Conservation (phyloP, 2,329 filamentous ascomycete species). For the Peltaster fructicola region DNA sequence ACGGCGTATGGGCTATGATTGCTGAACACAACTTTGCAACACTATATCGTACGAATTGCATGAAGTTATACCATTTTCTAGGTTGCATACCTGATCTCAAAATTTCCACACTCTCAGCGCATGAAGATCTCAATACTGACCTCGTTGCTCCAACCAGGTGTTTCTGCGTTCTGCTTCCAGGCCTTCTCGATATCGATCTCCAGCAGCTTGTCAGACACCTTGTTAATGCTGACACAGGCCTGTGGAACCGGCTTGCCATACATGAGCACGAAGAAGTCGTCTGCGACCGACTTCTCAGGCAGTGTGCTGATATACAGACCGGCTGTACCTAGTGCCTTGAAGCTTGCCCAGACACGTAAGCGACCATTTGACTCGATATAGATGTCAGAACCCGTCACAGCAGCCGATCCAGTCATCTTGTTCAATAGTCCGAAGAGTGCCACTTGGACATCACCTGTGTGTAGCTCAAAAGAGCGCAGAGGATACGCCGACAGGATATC, state of each 20-base stretch:
- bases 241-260: constrained; percentile 51
- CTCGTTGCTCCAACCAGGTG: constrained; percentile 65
- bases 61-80: too few species aligned
- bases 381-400: constrained; percentile 46
- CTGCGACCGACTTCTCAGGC: constrained; percentile 26
- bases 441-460: constrained; percentile 31
- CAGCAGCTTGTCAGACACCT: constrained; percentile 37
- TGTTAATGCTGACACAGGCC: constrained; percentile 36
- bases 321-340: constrained; percentile 66
- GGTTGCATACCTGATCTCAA: too few species aligned
- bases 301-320: constrained; percentile 66
- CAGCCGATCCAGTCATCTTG: constrained; percentile 81
- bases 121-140: constrained; percentile 48
- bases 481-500: constrained; percentile 68
- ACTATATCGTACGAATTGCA: too few species aligned
- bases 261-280: constrained; percentile 35
- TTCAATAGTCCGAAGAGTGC: constrained; percentile 61
- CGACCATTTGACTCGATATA: constrained; percentile 41
- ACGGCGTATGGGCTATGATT: too few species aligned
- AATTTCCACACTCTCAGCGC: too few species aligned
- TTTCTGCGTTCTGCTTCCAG: constrained; percentile 56
- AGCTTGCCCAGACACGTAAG: constrained; percentile 45
- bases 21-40: too few species aligned
- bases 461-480: constrained; percentile 35
- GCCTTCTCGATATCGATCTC: constrained; percentile 61